These are phyloP conservation scores for Ambrosia trifida DNA, from an alignment of 129 eudicot species.

Conservation along the genomic window DNA sequence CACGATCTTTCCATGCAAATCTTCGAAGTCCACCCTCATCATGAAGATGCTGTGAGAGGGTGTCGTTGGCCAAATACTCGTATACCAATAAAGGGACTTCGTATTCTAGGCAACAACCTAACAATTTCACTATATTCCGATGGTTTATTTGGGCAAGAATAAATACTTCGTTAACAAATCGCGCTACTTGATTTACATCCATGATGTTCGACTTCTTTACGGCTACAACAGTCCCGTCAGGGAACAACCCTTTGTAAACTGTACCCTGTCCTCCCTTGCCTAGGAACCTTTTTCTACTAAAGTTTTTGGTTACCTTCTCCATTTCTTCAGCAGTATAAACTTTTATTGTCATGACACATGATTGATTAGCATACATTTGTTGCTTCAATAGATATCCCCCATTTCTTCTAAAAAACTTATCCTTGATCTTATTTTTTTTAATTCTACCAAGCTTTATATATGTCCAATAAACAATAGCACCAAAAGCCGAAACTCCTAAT, in stretches of 20 bases:
- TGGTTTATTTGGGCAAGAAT: conserved; percentile 41
- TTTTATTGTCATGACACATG: conserved; percentile 22
- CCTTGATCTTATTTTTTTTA: conserved; percentile 18
- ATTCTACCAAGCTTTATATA: neutral
- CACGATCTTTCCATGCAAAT: conserved; percentile 38
- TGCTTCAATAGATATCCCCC: conserved; percentile 36
- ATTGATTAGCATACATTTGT: conserved; percentile 4
- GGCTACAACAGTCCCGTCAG: conserved; percentile 40
- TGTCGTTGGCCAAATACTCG: conserved; percentile 40
- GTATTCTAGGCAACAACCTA: conserved; percentile 40
- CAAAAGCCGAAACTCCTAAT: conserved; percentile 15
- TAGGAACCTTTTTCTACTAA: conserved; percentile 31
- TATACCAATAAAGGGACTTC: conserved; percentile 40
- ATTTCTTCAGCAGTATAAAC: conserved; percentile 20
- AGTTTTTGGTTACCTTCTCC: conserved; percentile 37
- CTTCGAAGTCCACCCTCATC: conserved; percentile 20
- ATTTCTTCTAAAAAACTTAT: conserved; percentile 25
- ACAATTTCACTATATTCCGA: conserved; percentile 33
- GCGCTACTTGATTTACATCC: conserved; percentile 18
- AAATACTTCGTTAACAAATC: conserved; percentile 40
- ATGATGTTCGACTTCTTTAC: conserved; percentile 32
- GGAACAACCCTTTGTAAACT: conserved; percentile 37
- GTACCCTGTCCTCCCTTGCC: conserved; percentile 49
- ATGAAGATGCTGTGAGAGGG: conserved; percentile 38
- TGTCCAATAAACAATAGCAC: conserved; percentile 13